A percentile compares a stretch with the other conserved stretches of the same genome.
These are phyloP conservation scores for Lagerstroemia speciosa DNA, from an alignment of 345 rosid genomes.

Conservation along the genomic window DNA sequence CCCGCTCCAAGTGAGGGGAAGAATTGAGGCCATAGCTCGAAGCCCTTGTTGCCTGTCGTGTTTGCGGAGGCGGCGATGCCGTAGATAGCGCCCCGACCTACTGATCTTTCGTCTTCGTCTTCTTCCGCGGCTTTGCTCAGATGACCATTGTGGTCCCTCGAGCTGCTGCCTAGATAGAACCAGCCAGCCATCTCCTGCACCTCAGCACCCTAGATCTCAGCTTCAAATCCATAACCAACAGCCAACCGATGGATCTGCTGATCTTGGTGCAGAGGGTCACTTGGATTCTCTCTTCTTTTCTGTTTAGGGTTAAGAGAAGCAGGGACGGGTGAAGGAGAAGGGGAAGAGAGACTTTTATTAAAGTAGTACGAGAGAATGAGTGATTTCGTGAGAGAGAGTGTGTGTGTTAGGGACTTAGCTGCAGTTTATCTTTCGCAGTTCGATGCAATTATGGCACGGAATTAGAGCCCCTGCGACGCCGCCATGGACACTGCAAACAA, in stretches of 20 bases:
- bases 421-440: conserved; percentile 15
- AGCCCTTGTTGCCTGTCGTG: conserved; percentile 9
- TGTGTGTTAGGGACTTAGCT: background rate
- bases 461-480: conserved; percentile 63
- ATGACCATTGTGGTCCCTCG: background rate
- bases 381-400: background rate
- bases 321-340: background rate
- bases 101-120: background rate
- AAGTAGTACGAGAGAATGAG: too few relatives aligned
- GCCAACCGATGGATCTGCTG: background rate
- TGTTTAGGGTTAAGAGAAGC: background rate
- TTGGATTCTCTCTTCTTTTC: background rate
- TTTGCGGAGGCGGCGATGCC: background rate
- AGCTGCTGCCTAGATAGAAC: conserved; percentile 64
- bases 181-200: conserved; percentile 64
- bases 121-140: background rate
- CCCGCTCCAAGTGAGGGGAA: conserved; percentile 32
- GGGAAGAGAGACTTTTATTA: background rate
- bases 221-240: conserved; percentile 2
- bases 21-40: conserved; percentile 9
- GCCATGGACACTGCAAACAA: conserved; percentile 24
- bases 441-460: conserved; percentile 42
- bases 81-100: conserved; percentile 7
- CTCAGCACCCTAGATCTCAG: background rate
- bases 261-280: background rate